phyloP scores from a whole-genome alignment of 805 yeast species.

The Blastobotrys parvus region DNA sequence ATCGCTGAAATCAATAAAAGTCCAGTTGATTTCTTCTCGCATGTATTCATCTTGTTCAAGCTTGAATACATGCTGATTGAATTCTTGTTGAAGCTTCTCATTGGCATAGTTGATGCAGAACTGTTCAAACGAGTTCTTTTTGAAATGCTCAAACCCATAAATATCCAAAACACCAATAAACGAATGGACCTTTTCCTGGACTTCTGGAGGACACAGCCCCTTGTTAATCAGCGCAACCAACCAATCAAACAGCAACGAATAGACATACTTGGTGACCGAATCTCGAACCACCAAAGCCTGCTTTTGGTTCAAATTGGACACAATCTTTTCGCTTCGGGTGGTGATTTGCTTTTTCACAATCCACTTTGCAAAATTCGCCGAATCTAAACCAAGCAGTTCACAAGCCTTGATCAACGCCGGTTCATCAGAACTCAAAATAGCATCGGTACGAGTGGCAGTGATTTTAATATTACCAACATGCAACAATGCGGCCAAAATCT shows the following conservation, averaged over 20 bases:
- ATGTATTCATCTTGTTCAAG: conserved; percentile 94
- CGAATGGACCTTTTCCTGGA: conserved; percentile 48
- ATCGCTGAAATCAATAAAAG: conserved; percentile 90
- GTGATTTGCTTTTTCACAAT: conserved; percentile 82
- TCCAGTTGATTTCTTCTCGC: conserved; percentile 90
- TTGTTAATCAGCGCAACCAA: conserved; percentile 74
- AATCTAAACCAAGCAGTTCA: conserved; percentile 72
- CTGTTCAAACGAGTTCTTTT: conserved; percentile 90
- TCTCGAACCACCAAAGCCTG: conserved; percentile 91
- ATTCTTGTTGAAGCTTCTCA: conserved; percentile 94
- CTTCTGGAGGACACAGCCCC: conserved; percentile 71
- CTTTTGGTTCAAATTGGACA: conserved; percentile 68
- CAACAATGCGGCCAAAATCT: conserved; percentile 75
- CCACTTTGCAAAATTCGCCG: conserved; percentile 77
- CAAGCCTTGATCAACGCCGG: conserved; percentile 77
- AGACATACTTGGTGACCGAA: conserved; percentile 92
- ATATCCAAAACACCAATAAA: conserved; percentile 97
- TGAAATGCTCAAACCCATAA: conserved; percentile 95
- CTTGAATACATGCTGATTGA: conserved; percentile 94
- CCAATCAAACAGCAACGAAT: conserved; percentile 93
- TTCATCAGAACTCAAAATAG: conserved; percentile 75
- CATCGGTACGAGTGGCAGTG: conserved; percentile 75
- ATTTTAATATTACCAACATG: conserved; percentile 91
- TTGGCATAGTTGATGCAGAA: conserved; percentile 96
- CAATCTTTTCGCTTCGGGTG: conserved; percentile 88